Evolutionary conservation across 2,329 filamentous ascomycete genomes (phyloP).

Genomic region (Camillea tinctor): DNA sequence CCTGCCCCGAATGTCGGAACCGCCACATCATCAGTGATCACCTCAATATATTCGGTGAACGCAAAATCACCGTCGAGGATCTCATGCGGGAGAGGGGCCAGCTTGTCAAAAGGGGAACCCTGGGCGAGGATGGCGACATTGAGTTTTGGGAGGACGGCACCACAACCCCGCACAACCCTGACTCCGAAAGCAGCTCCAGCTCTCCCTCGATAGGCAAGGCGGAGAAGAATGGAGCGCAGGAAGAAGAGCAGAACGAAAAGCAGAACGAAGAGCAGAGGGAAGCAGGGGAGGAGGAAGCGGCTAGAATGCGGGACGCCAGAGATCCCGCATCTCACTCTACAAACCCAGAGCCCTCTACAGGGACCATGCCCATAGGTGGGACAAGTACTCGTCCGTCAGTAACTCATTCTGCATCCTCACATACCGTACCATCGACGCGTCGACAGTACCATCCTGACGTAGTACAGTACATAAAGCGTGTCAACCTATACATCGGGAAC

Average conservation of each 20-base stretch:
- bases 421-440: constrained; percentile 23
- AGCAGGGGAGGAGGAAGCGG: constrained; percentile 9
- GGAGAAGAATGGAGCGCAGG: neutral
- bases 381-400: constrained; percentile 18
- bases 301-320: constrained; percentile 7
- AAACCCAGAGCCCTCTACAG: constrained; percentile 5
- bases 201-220: neutral
- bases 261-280: neutral
- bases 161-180: constrained; percentile 26
- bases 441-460: constrained; percentile 18
- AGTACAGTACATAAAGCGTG: neutral
- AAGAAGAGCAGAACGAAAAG: no score
- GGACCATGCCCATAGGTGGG: constrained; percentile 9
- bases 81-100: constrained; percentile 74
- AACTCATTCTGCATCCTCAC: constrained; percentile 4
- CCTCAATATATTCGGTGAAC: constrained; percentile 73
- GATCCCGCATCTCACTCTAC: constrained; percentile 19
- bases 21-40: constrained; percentile 92
- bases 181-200: neutral
- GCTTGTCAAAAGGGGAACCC: constrained; percentile 67
- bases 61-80: constrained; percentile 70
- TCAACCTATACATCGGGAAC: no score
- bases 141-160: constrained; percentile 85
- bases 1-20: constrained; percentile 82
- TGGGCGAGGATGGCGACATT: constrained; percentile 78